A percentile compares a stretch with the other conserved stretches of the same genome.
Conservation (phyloP, 108 stramenopile genomes). For the Cylindrotheca fusiformis region DNA sequence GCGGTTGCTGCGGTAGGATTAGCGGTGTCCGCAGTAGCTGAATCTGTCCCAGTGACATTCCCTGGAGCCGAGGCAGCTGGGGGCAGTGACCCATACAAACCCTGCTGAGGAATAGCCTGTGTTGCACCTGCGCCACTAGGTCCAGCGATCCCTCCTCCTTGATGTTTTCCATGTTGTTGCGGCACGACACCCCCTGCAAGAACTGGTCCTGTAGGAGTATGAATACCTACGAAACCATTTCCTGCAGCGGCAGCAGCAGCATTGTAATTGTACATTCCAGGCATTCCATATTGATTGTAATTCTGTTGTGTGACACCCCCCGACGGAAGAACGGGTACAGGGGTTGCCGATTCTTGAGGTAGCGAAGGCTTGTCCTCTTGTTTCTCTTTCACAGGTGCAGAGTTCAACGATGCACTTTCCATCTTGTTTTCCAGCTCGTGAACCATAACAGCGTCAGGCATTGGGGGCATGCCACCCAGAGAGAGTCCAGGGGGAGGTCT, state of each 20-base stretch:
- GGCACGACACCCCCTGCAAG: constrained; percentile 30
- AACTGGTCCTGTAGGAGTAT: constrained; percentile 26
- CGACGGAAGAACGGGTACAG: constrained; percentile 36
- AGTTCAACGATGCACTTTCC: constrained; percentile 52
- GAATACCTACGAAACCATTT: constrained; percentile 32
- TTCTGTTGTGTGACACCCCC: constrained; percentile 38
- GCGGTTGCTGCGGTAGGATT: constrained; percentile 22
- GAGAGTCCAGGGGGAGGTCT: constrained; percentile 85
- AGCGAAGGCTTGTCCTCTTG: constrained; percentile 6
- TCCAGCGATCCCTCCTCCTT: constrained; percentile 17
- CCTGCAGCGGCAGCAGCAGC: no score
- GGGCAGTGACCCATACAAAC: constrained; percentile 34
- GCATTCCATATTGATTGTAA: constrained; percentile 67
- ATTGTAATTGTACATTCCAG: constrained; percentile 62
- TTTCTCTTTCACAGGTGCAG: constrained; percentile 14
- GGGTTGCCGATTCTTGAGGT: constrained; percentile 21
- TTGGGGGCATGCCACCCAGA: constrained; percentile 79
- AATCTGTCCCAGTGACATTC: constrained; percentile 29
- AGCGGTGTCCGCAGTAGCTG: constrained; percentile 26
- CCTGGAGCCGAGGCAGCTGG: constrained; percentile 25
- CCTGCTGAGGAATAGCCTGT: constrained; percentile 39
- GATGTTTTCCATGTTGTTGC: constrained; percentile 19
- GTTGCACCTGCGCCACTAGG: constrained; percentile 23
- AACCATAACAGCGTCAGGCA: constrained; percentile 79
- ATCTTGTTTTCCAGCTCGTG: constrained; percentile 84